Conservation (phyloP, 2,329 filamentous ascomycete genomes). For the Aphanoascus verrucosus region DNA sequence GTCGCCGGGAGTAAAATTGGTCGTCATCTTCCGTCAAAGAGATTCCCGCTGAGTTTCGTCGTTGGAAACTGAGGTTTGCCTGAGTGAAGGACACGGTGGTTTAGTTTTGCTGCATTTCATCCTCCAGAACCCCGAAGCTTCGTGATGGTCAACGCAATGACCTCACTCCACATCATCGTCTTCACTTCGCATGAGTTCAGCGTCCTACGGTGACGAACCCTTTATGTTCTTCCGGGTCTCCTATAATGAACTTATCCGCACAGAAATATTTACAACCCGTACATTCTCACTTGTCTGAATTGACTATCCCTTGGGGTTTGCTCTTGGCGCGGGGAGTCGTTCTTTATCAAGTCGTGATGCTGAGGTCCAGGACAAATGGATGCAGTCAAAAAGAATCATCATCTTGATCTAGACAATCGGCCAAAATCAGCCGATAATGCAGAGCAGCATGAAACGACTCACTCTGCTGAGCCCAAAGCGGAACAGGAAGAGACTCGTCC, state of each 20-base stretch:
- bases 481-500: not conserved
- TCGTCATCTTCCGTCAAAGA: conserved; percentile 27
- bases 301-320: not conserved
- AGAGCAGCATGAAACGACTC: not conserved
- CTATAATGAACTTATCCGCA: too few relatives aligned
- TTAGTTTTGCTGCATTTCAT: not conserved
- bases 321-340: conserved; percentile 17
- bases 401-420: not conserved
- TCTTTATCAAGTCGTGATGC: conserved; percentile 17
- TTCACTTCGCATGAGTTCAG: not conserved
- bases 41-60: not conserved
- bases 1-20: conserved; percentile 17
- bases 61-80: not conserved
- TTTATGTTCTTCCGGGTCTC: too few relatives aligned
- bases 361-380: conserved; percentile 9
- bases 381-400: not conserved
- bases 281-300: too few relatives aligned
- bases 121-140: not conserved
- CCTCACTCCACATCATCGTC: conserved; percentile 1
- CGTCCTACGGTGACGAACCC: too few relatives aligned
- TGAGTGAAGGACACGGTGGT: conserved; percentile 4
- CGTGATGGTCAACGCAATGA: not conserved
- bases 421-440: not conserved
- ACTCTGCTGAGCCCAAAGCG: not conserved
- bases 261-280: too few relatives aligned